phyloP scores from a whole-genome alignment of 129 eudicot species.

The Arctium minus region DNA sequence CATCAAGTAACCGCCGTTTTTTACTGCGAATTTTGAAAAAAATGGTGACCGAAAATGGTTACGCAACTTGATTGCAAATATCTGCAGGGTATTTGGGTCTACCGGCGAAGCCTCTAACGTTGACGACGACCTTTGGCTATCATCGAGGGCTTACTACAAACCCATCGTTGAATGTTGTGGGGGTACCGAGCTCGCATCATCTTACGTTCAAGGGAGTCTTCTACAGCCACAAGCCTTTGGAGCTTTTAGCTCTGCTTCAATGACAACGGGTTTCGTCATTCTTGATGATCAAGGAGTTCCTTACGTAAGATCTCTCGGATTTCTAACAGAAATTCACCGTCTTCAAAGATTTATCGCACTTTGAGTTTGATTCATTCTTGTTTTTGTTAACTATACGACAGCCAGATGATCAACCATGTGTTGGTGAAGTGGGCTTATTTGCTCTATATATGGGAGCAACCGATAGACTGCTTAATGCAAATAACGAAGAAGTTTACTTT shows the following conservation, averaged over 20 bases:
- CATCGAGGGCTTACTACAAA: constrained; percentile 71
- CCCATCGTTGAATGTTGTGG: constrained; percentile 96
- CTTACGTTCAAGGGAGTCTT: constrained; percentile 64
- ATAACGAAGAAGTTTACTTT: constrained; percentile 80
- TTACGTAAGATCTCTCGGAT: constrained; percentile 48
- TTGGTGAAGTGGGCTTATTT: constrained; percentile 87
- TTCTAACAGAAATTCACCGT: background rate
- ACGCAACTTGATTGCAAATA: background rate
- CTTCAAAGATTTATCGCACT: background rate
- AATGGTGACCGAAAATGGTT: background rate
- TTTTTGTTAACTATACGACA: constrained; percentile 21
- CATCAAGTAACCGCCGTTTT: constrained; percentile 41
- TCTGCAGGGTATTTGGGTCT: constrained; percentile 60
- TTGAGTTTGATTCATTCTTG: background rate
- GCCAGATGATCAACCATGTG: constrained; percentile 80
- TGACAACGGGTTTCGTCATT: constrained; percentile 76
- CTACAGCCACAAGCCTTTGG: constrained; percentile 94
- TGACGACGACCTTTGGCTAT: constrained; percentile 99
- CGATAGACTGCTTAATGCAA: constrained; percentile 77
- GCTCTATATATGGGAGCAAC: constrained; percentile 79
- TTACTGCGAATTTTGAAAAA: background rate
- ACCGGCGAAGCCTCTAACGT: constrained; percentile 91
- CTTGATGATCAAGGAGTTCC: constrained; percentile 72
- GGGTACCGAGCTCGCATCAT: constrained; percentile 93
- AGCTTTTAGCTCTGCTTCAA: constrained; percentile 78